These are phyloP conservation scores for Yarrowia divulgata DNA, from an alignment of 805 yeast species.

Conservation along the genomic window DNA sequence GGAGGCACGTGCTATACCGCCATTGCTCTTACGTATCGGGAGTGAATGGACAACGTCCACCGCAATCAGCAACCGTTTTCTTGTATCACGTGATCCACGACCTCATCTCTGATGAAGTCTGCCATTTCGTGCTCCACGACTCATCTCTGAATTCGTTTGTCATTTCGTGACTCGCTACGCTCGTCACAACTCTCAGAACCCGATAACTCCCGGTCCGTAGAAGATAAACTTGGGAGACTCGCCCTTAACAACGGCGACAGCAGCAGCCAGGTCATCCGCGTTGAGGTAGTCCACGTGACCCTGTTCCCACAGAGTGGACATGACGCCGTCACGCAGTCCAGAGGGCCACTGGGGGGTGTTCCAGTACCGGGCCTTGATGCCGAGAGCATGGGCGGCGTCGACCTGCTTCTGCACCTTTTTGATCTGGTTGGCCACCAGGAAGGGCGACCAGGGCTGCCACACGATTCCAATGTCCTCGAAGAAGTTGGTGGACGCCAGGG, in stretches of 20 bases:
- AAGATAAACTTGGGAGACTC: slow-evolving; percentile 24
- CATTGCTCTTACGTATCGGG: too few relatives aligned
- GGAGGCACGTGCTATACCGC: too few relatives aligned
- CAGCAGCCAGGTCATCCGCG: slow-evolving; percentile 63
- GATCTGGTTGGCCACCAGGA: slow-evolving; percentile 21
- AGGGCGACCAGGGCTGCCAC: slow-evolving; percentile 46
- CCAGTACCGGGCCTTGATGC: slow-evolving; percentile 70
- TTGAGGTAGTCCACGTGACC: slow-evolving; percentile 65
- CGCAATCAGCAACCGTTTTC: too few relatives aligned
- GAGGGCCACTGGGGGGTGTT: slow-evolving; percentile 75
- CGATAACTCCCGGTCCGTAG: not conserved
- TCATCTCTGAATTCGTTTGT: too few relatives aligned
- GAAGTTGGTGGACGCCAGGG: slow-evolving; percentile 53
- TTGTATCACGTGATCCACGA: too few relatives aligned
- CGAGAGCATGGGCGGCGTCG: slow-evolving; percentile 48
- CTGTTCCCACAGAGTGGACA: slow-evolving; percentile 57
- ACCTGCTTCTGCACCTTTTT: slow-evolving; percentile 33
- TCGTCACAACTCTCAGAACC: too few relatives aligned
- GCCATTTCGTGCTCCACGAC: too few relatives aligned
- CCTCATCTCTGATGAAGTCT: too few relatives aligned
- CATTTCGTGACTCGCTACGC: too few relatives aligned
- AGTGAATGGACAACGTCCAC: too few relatives aligned
- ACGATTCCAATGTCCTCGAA: slow-evolving; percentile 45
- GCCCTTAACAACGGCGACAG: slow-evolving; percentile 43
- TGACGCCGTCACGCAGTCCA: slow-evolving; percentile 54